phyloP scores from a whole-genome alignment of 176 grass and related monocot genomes.

The Elaeis guineensis region DNA sequence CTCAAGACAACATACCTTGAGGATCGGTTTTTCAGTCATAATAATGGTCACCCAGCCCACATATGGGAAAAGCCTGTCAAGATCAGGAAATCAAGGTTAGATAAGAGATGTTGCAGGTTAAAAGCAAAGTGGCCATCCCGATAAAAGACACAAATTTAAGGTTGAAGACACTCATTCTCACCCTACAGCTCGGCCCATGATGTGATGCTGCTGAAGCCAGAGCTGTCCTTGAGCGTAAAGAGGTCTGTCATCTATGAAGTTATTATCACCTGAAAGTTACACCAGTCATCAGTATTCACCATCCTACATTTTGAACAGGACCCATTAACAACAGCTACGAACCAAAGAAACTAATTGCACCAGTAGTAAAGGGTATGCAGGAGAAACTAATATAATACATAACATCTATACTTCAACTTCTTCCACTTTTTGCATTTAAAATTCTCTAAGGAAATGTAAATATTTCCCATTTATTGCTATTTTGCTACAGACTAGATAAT shows the following conservation, averaged over 20 bases:
- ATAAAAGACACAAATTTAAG: background rate
- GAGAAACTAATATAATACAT: too few species aligned
- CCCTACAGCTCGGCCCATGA: constrained; percentile 70
- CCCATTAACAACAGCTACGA: too few species aligned
- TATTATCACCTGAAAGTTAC: constrained; percentile 57
- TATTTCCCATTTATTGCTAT: too few species aligned
- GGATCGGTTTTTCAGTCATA: constrained; percentile 75
- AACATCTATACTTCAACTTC: too few species aligned
- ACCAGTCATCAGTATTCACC: background rate
- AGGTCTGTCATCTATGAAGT: constrained; percentile 39
- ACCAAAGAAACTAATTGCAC: too few species aligned
- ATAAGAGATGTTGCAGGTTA: constrained; percentile 7
- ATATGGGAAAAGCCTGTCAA: constrained; percentile 63
- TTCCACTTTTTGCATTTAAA: too few species aligned
- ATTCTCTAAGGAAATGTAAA: too few species aligned
- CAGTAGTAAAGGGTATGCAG: too few species aligned
- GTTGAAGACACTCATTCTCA: constrained; percentile 19
- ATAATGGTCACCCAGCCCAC: constrained; percentile 69
- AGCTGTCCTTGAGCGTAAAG: constrained; percentile 61
- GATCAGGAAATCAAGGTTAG: background rate
- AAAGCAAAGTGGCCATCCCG: background rate
- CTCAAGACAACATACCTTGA: constrained; percentile 37
- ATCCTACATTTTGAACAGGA: too few species aligned
- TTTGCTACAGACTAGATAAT: too few species aligned
- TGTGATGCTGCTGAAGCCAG: constrained; percentile 78